phyloP scores from a whole-genome alignment of 306 rosid species.

The Castanopsis chinensis region DNA sequence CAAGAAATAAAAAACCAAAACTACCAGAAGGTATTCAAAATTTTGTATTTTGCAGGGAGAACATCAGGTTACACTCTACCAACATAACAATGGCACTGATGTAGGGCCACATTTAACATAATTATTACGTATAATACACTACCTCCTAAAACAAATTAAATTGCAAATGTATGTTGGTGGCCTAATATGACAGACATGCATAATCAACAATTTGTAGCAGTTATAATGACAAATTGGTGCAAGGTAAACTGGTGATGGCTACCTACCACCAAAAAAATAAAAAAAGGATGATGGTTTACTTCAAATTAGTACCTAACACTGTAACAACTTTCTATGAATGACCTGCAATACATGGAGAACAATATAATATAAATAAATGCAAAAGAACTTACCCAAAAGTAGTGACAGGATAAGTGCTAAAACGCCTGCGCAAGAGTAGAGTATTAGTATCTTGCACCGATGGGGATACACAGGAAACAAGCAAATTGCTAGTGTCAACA shows the following conservation, averaged over 20 bases:
- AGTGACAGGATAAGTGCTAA: conserved; percentile 79
- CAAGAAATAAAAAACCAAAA: background rate
- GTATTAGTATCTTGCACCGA: conserved; percentile 86
- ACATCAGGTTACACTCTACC: background rate
- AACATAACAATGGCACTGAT: background rate
- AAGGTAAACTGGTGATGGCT: background rate
- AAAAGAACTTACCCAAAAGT: conserved; percentile 66
- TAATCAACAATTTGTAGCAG: background rate
- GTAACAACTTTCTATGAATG: conserved; percentile 2
- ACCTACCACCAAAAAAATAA: no score
- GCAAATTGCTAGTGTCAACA: conserved; percentile 93
- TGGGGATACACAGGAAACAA: conserved; percentile 98
- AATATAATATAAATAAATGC: conserved; percentile 13
- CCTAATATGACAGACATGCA: background rate
- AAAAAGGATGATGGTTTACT: background rate
- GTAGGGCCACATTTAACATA: background rate
- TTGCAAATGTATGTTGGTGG: background rate
- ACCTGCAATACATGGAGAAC: conserved; percentile 1
- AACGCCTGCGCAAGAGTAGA: conserved; percentile 92
- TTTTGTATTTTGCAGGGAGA: background rate
- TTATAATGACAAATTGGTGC: background rate
- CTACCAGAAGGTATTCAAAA: background rate
- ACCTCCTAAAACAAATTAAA: background rate
- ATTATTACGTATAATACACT: background rate
- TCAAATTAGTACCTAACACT: background rate